Conservation (phyloP, 1,284 basidiomycete species). For the Gymnopus androsaceus region DNA sequence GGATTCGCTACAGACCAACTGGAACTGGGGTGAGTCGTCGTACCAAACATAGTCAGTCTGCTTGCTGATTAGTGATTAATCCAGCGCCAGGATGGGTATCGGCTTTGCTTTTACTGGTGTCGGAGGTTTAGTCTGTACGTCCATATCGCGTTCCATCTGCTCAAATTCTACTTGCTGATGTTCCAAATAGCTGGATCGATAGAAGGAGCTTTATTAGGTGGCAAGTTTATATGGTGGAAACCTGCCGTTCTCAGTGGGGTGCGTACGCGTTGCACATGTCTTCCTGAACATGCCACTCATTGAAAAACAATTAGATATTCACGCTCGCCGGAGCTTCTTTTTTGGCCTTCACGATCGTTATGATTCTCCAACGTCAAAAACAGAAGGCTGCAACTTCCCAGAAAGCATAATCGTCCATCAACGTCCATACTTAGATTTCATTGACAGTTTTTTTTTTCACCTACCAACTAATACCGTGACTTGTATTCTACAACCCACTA, state of each 20-base stretch:
- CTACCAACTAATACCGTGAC: too few relatives aligned
- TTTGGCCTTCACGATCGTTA: background rate
- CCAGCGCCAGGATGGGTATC: conserved; percentile 12
- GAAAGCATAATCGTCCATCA: background rate
- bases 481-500: too few relatives aligned
- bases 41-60: background rate
- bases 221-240: conserved; percentile 22
- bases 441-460: too few relatives aligned
- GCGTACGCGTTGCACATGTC: background rate
- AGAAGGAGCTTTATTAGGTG: conserved; percentile 18
- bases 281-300: background rate
- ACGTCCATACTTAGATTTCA: too few relatives aligned
- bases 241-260: conserved; percentile 24
- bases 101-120: conserved; percentile 9
- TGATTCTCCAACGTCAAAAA: background rate
- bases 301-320: background rate
- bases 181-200: conserved; percentile 18
- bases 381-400: background rate
- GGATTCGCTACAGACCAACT: conserved; percentile 15
- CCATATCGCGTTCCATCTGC: background rate
- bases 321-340: background rate
- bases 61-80: background rate
- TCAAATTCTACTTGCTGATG: background rate
- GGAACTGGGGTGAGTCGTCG: conserved; percentile 21
- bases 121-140: conserved; percentile 13